Conservation (phyloP, 345 rosid species). For the Syzygium aqueum region DNA sequence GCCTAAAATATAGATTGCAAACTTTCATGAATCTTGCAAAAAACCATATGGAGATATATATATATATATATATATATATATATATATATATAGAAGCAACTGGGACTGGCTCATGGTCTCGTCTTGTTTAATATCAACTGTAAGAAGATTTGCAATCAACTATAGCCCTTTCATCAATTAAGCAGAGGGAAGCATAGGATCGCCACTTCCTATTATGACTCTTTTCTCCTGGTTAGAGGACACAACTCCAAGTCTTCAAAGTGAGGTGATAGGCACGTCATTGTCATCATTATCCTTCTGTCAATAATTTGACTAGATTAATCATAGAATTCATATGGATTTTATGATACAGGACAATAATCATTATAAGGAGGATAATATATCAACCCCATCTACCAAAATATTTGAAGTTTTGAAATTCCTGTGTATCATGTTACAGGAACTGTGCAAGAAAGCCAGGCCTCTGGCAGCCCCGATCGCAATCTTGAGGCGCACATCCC, state of each 20-base stretch:
- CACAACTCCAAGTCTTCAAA: not conserved
- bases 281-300: not conserved
- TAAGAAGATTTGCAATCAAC: not conserved
- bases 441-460: not conserved
- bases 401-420: slow-evolving; percentile 2
- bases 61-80: rapidly evolving
- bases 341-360: not conserved
- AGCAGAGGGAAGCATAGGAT: not conserved
- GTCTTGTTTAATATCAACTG: not conserved
- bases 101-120: not conserved
- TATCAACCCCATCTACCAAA: not conserved
- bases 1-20: not conserved
- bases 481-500: slow-evolving; percentile 2
- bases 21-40: not conserved
- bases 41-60: not conserved
- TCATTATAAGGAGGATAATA: not conserved
- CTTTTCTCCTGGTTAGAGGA: not conserved
- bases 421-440: not conserved
- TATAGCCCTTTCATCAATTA: not conserved
- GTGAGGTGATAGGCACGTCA: not conserved
- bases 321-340: not conserved
- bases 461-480: not conserved
- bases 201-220: not conserved
- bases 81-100: not conserved
- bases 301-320: not conserved